Percentiles rank a stretch among this genome's conserved stretches.
Conservation (phyloP, 2,329 filamentous ascomycete species). For the Fonsecaea nubica region DNA sequence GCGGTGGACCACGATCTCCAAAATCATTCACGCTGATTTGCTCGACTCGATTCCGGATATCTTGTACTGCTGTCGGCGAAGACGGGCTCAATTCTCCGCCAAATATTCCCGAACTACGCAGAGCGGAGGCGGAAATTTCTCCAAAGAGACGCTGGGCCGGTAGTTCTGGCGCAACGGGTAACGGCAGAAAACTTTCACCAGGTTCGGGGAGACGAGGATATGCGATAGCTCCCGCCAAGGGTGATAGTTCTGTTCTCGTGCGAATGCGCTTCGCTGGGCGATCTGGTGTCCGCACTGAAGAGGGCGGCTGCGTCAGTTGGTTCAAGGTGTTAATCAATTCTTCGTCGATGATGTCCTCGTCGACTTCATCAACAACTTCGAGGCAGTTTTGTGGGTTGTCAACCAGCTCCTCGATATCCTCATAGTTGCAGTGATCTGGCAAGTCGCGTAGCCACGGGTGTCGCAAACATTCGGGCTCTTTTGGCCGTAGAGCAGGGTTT, state of each 20-base stretch:
- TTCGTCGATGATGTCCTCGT: constrained; percentile 42
- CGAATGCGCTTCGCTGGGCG: constrained; percentile 45
- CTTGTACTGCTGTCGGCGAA: constrained; percentile 22
- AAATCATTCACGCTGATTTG: constrained; percentile 49
- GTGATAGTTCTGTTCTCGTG: constrained; percentile 21
- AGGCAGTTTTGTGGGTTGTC: constrained; percentile 53
- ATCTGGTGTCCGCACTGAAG: constrained; percentile 32
- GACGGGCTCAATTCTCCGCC: constrained; percentile 39
- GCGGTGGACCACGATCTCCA: constrained; percentile 39
- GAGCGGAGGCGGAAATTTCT: constrained; percentile 63
- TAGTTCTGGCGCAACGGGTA: constrained; percentile 36
- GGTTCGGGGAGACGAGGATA: constrained; percentile 52
- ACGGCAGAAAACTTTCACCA: constrained; percentile 46
- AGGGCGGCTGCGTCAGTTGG: constrained; percentile 36
- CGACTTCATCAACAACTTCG: constrained; percentile 45
- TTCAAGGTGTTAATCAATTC: constrained; percentile 35
- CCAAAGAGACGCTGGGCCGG: constrained; percentile 61
- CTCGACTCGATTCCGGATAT: constrained; percentile 41
- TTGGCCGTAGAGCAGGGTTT: constrained; percentile 78
- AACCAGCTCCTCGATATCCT: constrained; percentile 52
- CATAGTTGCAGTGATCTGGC: constrained; percentile 65
- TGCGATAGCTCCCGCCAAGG: constrained; percentile 43
- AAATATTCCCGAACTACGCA: constrained; percentile 60
- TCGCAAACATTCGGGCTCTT: constrained; percentile 70
- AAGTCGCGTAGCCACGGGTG: constrained; percentile 76